A percentile compares a stretch with the other conserved stretches of the same genome.
These are phyloP conservation scores for Pseudogymnoascus sp. DNA, from an alignment of 2,329 filamentous ascomycete genomes.

Conservation along the genomic window DNA sequence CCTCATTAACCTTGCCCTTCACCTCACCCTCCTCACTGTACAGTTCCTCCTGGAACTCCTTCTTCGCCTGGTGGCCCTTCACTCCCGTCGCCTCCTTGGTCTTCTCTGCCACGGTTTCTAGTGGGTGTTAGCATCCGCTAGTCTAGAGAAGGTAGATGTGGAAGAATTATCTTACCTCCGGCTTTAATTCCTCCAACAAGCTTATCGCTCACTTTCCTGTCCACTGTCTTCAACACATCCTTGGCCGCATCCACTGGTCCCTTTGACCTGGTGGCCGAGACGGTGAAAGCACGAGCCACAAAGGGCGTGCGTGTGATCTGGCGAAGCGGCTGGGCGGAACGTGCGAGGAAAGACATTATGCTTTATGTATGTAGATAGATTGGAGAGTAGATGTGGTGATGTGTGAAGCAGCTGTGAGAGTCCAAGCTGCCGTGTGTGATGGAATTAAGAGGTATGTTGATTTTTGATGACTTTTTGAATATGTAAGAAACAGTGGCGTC, in stretches of 20 bases:
- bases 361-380: neutral
- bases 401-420: neutral
- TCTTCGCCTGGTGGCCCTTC: conserved; percentile 16
- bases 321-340: neutral
- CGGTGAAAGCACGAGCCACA: neutral
- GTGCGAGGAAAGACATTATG: conserved; percentile 1
- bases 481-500: neutral
- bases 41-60: conserved; percentile 7
- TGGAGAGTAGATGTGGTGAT: neutral
- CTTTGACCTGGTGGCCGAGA: neutral
- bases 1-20: conserved; percentile 34
- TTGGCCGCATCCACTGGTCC: conserved; percentile 41
- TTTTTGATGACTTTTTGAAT: neutral
- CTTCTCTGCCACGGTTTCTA: conserved; percentile 36
- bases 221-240: conserved; percentile 50
- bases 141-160: neutral
- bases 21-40: conserved; percentile 33
- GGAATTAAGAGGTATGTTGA: neutral
- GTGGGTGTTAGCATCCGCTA: conserved; percentile 10
- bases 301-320: neutral
- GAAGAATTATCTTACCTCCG: conserved; percentile 37
- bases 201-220: conserved; percentile 52
- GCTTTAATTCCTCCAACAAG: conserved; percentile 53
- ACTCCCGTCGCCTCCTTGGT: conserved; percentile 39
- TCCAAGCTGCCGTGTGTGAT: neutral